phyloP scores from a whole-genome alignment of 768 basidiomycete genomes.

The Chalciporus chontae region DNA sequence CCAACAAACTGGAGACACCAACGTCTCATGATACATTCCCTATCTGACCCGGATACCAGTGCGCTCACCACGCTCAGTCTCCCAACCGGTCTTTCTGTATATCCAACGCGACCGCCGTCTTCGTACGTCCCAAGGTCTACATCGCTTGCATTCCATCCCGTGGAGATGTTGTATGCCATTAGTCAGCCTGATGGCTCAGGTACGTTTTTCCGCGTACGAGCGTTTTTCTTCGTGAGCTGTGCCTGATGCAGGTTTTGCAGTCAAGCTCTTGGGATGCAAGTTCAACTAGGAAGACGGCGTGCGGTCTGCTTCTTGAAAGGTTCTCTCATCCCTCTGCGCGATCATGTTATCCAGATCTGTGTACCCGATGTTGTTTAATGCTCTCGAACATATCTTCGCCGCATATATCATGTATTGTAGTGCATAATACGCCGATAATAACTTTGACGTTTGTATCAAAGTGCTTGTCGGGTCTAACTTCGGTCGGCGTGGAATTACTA shows the following conservation, averaged over 20 bases:
- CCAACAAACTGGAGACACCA: conserved; percentile 65
- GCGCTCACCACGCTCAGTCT: conserved; percentile 43
- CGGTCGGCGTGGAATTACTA: too few species aligned
- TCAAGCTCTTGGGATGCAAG: conserved; percentile 59
- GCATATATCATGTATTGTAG: conserved; percentile 22
- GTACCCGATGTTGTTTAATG: conserved; percentile 5
- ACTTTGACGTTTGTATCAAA: too few species aligned
- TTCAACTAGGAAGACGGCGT: conserved; percentile 26
- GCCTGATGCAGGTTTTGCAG: conserved; percentile 28
- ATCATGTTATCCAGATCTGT: conserved; percentile 18
- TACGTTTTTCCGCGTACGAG: conserved; percentile 26
- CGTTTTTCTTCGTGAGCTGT: background rate
- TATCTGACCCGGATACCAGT: conserved; percentile 35
- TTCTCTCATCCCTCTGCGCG: background rate
- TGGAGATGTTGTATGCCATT: conserved; percentile 78
- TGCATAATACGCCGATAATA: conserved; percentile 1
- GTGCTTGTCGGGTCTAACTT: too few species aligned
- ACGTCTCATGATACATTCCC: conserved; percentile 55
- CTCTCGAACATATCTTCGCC: conserved; percentile 1
- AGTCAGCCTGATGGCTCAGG: conserved; percentile 69
- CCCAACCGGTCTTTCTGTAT: conserved; percentile 51
- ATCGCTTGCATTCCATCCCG: conserved; percentile 77
- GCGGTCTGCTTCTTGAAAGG: background rate
- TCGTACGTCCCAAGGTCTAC: conserved; percentile 59
- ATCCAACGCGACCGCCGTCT: conserved; percentile 56